Base-by-base conservation (phyloP, 495 filamentous ascomycete species). In the Aspergillus saccharolyticus region DNA sequence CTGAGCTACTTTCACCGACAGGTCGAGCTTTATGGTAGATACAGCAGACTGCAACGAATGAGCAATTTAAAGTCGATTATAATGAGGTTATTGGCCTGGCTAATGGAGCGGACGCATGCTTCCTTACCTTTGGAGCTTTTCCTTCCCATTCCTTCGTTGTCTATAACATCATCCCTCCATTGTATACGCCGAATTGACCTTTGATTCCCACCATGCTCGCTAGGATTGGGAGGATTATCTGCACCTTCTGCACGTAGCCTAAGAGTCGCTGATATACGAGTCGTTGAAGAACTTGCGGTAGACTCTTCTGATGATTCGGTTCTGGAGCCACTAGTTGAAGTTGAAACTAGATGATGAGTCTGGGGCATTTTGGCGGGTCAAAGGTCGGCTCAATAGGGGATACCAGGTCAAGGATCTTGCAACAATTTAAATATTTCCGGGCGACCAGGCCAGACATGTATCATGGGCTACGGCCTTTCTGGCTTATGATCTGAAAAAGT, bases 121-220 rank as follows among this genome's bases (percentile, higher is more conserved):
- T 17, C 19, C 64, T 43, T 67, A 91, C 92, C 91, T 87, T 99
- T 99, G 0, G 88, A 93, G 44, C 82, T 89, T 75, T 97, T 99
- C 72, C 86, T 88, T 5, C 91, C 91, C 71, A 97, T 80, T 4
- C 92, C 92, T 70, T 99, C 94, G 65, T 99, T 99, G 74, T 99
- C 91, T 7, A 99, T 76, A 6, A 97, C 93, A 69, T 92, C 89
- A 63, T 90, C 89, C 9, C 89, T 90, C 94, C 94, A 99, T 73
- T 86, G 81, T 47, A 98, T 92, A 33, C 81, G 79, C 39, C 83
- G 74, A 19, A 55, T 16, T 18, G 67, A 45, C 8, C 61, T 59
- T 14, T 56, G 50, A 24, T 68, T 61, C 42, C 54, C 44, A 42
- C 55, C 47, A n/a, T 46, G 50, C 17, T 21, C 48, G 4, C 42